Conservation (phyloP, 1,284 basidiomycete species). For the Apiotrichum montevideense region DNA sequence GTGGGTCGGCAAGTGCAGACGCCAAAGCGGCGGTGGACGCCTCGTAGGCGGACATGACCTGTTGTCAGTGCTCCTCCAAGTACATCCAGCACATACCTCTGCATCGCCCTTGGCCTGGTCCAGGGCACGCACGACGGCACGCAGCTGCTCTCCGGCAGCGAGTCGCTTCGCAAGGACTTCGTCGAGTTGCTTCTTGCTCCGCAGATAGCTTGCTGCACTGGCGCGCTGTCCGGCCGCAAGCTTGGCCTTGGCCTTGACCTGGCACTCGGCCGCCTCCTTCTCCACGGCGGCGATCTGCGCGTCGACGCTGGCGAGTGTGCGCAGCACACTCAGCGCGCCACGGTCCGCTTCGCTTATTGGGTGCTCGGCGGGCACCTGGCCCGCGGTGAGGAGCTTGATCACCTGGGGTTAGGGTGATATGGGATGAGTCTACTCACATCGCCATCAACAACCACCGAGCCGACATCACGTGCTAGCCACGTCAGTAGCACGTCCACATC, state of each 20-base stretch:
- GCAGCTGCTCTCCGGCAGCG: slow-evolving; percentile 65
- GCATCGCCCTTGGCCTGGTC: slow-evolving; percentile 83
- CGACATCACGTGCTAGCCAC: slow-evolving; percentile 71
- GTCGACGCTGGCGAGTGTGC: slow-evolving; percentile 37
- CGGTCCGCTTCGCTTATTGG: slow-evolving; percentile 43
- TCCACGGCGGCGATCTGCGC: slow-evolving; percentile 45
- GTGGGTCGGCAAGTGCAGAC: slow-evolving; percentile 68
- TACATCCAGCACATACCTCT: slow-evolving; percentile 54
- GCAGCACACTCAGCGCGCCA: slow-evolving; percentile 36
- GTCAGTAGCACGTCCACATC: slow-evolving; percentile 65
- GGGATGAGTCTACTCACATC: slow-evolving; percentile 52
- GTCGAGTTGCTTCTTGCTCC: slow-evolving; percentile 71
- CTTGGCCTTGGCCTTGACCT: slow-evolving; percentile 59
- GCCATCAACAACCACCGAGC: slow-evolving; percentile 57
- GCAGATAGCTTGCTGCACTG: slow-evolving; percentile 66
- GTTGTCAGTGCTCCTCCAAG: not conserved
- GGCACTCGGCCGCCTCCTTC: slow-evolving; percentile 66
- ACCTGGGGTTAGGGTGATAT: slow-evolving; percentile 50
- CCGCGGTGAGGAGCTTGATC: slow-evolving; percentile 62
- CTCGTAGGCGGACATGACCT: slow-evolving; percentile 83
- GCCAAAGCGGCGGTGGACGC: slow-evolving; percentile 70
- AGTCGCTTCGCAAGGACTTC: slow-evolving; percentile 70
- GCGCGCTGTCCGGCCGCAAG: slow-evolving; percentile 64
- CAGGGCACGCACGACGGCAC: slow-evolving; percentile 69
- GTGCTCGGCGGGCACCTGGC: slow-evolving; percentile 33